These are phyloP conservation scores for Lepiota subincarnata DNA, from an alignment of 768 basidiomycete genomes.

Conservation along the genomic window DNA sequence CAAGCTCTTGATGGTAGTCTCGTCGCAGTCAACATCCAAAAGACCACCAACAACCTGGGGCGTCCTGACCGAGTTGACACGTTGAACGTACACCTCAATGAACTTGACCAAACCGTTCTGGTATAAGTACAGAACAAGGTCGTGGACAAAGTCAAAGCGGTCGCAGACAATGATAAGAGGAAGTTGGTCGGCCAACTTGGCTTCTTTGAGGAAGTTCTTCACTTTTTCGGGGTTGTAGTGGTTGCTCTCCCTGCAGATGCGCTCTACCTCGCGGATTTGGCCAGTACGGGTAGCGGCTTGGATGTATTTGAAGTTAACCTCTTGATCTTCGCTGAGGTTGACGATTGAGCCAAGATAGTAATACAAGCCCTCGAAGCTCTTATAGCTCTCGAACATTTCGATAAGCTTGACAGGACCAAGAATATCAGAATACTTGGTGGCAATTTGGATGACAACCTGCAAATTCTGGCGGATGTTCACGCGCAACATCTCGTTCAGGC, in stretches of 20 bases:
- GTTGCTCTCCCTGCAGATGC: slow-evolving; percentile 97
- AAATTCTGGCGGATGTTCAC: slow-evolving; percentile 98
- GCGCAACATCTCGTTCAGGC: slow-evolving; percentile 94
- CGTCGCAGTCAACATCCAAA: slow-evolving; percentile 97
- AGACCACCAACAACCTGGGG: slow-evolving; percentile 97
- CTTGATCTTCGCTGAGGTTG: slow-evolving; percentile 92
- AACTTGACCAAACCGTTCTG: slow-evolving; percentile 95
- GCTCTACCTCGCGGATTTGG: slow-evolving; percentile 98
- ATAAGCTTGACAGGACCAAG: slow-evolving; percentile 96
- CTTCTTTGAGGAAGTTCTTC: slow-evolving; percentile 99
- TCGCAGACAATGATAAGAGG: slow-evolving; percentile 99
- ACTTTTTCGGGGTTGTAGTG: slow-evolving; percentile 99
- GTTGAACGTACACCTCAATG: slow-evolving; percentile 99
- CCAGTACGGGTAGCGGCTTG: slow-evolving; percentile 98
- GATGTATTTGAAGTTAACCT: slow-evolving; percentile 99
- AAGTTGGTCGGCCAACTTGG: slow-evolving; percentile 92
- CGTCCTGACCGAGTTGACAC: slow-evolving; percentile 94
- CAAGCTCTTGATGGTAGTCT: slow-evolving; percentile 91
- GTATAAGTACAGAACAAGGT: slow-evolving; percentile 96
- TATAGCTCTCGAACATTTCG: slow-evolving; percentile 97
- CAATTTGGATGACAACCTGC: slow-evolving; percentile 93
- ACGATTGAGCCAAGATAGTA: slow-evolving; percentile 98
- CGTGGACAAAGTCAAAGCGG: slow-evolving; percentile 99
- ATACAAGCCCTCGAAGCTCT: slow-evolving; percentile 97
- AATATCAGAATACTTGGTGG: slow-evolving; percentile 98